Conservation (phyloP, 108 stramenopile genomes). For the Cyclostephanos invisitatus region DNA sequence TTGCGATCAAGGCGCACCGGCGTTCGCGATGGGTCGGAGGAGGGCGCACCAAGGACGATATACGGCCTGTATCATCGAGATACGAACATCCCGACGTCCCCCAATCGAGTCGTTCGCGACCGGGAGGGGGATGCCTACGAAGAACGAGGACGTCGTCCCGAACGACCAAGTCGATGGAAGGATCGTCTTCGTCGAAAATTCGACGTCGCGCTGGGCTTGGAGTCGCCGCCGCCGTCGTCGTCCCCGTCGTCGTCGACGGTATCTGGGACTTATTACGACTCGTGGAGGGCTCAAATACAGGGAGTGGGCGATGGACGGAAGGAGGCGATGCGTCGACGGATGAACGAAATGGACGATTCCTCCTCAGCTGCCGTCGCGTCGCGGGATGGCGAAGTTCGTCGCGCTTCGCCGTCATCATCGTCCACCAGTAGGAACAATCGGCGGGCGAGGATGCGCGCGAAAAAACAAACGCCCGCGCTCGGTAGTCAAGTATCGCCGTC, state of each 20-base stretch:
- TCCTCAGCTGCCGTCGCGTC: background rate
- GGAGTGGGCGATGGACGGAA: constrained; percentile 31
- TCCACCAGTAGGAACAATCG: constrained; percentile 24
- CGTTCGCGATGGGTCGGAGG: background rate
- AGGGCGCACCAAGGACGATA: background rate
- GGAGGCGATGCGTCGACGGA: constrained; percentile 24
- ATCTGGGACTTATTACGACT: constrained; percentile 28
- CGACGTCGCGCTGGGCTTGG: constrained; percentile 39
- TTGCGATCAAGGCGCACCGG: background rate
- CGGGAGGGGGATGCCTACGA: background rate
- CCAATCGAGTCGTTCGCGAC: background rate
- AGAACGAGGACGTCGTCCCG: background rate
- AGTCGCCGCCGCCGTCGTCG: constrained; percentile 7
- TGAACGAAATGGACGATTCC: constrained; percentile 11
- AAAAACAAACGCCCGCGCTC: constrained; percentile 1
- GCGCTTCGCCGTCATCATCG: background rate
- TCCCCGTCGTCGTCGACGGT: background rate
- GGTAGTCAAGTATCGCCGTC: background rate
- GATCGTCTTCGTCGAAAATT: constrained; percentile 44
- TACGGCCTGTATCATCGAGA: constrained; percentile 1
- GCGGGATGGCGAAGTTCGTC: background rate
- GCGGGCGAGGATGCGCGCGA: constrained; percentile 41
- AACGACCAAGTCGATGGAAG: constrained; percentile 28
- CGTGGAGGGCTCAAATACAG: constrained; percentile 34
- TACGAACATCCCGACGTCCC: background rate